Evolutionary conservation across 306 rosid species (phyloP).

Genomic region (peach (Prunus persica)): Prunus_persica_NCBIv2 NC_034011.1:23573001-23573500

Average conservation of each 20-base stretch:
- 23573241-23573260: constrained; percentile 19
- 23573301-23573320: background rate
- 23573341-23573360: constrained; percentile 56
- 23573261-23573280: background rate
- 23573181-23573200: constrained; percentile 90
- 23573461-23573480: constrained; percentile 71
- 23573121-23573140: constrained; percentile 93
- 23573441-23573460: constrained; percentile 69
- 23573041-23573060: background rate
- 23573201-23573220: constrained; percentile 86
- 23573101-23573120: constrained; percentile 66
- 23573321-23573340: background rate
- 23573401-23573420: constrained; percentile 73
- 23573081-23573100: constrained; percentile 66
- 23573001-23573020: constrained; percentile 25
- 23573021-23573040: constrained; percentile 24
- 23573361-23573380: constrained; percentile 90
- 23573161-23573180: constrained; percentile 95
- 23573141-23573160: constrained; percentile 85
- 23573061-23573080: constrained; percentile 31
- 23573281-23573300: background rate
- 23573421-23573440: constrained; percentile 77
- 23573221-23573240: constrained; percentile 67
- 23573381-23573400: constrained; percentile 65
- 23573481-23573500: constrained; percentile 58